A percentile compares a stretch with the other conserved stretches of the same genome.
Evolutionary conservation across 2,329 filamentous ascomycete genomes (phyloP).

Genomic region (Penicillium crustosum): DNA sequence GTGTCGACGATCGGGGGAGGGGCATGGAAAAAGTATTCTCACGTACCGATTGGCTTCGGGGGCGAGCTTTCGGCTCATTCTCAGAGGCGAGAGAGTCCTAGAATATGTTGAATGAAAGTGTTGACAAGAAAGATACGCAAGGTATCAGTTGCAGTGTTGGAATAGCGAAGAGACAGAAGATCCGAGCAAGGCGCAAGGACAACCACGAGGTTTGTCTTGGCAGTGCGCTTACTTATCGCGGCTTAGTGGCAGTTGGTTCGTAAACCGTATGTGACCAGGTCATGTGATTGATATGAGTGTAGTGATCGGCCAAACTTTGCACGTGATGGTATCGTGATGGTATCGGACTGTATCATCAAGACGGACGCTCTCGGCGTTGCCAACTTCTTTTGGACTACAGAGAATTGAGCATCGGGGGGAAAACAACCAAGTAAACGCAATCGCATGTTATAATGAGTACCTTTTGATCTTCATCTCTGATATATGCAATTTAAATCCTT

Average conservation of each 20-base stretch:
- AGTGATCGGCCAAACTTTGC: background rate
- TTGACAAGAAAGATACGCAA: slow-evolving; percentile 28
- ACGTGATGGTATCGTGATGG: slow-evolving; percentile 5
- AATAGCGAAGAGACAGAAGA: slow-evolving; percentile 24
- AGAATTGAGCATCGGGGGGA: background rate
- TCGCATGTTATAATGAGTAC: background rate
- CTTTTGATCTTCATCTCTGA: background rate
- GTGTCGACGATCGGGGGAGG: slow-evolving; percentile 22
- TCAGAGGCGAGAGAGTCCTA: slow-evolving; percentile 28
- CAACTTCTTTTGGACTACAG: slow-evolving; percentile 8
- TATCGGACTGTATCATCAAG: slow-evolving; percentile 5
- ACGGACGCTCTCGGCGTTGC: slow-evolving; percentile 4
- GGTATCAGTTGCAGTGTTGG: slow-evolving; percentile 23
- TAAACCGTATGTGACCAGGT: slow-evolving; percentile 4
- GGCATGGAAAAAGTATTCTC: slow-evolving; percentile 28
- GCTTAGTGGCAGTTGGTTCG: slow-evolving; percentile 13
- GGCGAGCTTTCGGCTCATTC: slow-evolving; percentile 73
- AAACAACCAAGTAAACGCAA: background rate
- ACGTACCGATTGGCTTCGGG: slow-evolving; percentile 97
- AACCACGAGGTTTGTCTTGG: slow-evolving; percentile 31
- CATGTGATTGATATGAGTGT: background rate
- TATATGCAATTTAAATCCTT: background rate
- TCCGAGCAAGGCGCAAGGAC: slow-evolving; percentile 25
- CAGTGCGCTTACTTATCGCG: slow-evolving; percentile 17
- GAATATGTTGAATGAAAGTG: slow-evolving; percentile 20